Conservation (phyloP, 2,329 filamentous ascomycete genomes). For the Lachnellula suecica region DNA sequence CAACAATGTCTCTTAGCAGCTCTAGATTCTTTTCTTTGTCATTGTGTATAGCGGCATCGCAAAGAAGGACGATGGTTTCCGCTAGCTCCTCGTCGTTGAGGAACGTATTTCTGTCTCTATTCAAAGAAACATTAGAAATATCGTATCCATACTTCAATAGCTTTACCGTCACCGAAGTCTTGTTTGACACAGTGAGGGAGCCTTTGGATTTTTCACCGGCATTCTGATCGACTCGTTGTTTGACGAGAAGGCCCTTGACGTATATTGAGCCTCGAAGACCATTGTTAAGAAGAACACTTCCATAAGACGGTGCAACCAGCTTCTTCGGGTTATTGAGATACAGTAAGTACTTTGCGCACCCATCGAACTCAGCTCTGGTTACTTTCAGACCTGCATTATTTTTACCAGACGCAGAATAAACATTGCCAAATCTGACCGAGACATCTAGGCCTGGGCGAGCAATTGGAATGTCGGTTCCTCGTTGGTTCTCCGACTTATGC, state of each 20-base stretch:
- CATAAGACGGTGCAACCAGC: slow-evolving; percentile 4
- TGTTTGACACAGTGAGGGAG: too few relatives aligned
- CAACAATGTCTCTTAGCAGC: not conserved
- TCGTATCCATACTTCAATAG: slow-evolving; percentile 18
- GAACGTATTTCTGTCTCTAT: slow-evolving; percentile 11
- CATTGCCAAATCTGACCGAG: slow-evolving; percentile 17
- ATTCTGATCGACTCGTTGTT: not conserved
- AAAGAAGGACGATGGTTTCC: not conserved
- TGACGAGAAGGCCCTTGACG: slow-evolving; percentile 18
- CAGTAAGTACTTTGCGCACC: slow-evolving; percentile 18
- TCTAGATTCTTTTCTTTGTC: not conserved
- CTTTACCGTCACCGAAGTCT: too few relatives aligned
- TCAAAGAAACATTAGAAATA: slow-evolving; percentile 1
- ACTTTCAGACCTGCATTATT: not conserved
- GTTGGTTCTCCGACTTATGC: not conserved
- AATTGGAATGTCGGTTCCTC: not conserved
- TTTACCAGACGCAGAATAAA: not conserved
- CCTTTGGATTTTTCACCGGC: not conserved
- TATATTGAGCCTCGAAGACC: slow-evolving; percentile 11
- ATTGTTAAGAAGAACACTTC: slow-evolving; percentile 12
- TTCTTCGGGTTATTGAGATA: slow-evolving; percentile 10
- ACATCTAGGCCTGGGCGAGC: slow-evolving; percentile 14
- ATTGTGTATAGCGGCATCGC: not conserved
- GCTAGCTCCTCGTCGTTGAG: not conserved
- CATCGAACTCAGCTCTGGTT: not conserved